Evolutionary conservation across 257 asterid genomes (phyloP), one percentile per base, ranked within the genome.

Genomic region (Ajuga chamaepitys): DNA sequence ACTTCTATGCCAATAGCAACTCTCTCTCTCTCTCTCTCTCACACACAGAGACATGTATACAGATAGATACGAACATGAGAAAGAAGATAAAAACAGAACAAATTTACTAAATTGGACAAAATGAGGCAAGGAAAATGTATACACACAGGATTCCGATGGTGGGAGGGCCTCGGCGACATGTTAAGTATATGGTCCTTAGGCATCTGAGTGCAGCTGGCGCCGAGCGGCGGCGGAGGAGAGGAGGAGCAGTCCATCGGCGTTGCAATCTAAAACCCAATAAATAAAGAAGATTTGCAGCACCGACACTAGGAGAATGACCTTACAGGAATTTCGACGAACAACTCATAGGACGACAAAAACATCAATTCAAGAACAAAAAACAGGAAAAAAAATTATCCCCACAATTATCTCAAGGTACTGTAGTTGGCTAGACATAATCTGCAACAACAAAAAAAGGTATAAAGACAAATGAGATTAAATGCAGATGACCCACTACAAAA

Each of bases 401-500:
- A 53, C 58, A 10, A 28, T n/a, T 40, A 22, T 22, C 58, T n/a
- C 42, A 37, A 41, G 52, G 45, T 0, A 38, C 9, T 45, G 40
- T 47, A 54, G 72, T 68, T 65, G 44, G 70, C 20, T 32, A 56
- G 26, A 52, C 18, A 41, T 52, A 25, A 26, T 24, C 65, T 22
- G 53, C 65, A 70, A 52, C 60, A 54, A 52, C 62, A 63, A 68
- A 67, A 63, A 17, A 48, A 5, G 21, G 4, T 3, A 17, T 45
- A 58, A 25, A 56, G 72, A 48, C 64, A 69, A 64, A 21, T 12
- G 11, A 32, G 62, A 73, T 47, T 78, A 58, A 78, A 71, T 67
- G 78, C 71, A 74, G 73, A 52, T 75, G 78, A 67, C 80, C 83
- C 80, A 78, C 75, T 42, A 17, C 14, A 40, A 16, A 17, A 10